Conservation (phyloP, 169 alveolate species). For the Ichthyophthirius multifiliis region DNA sequence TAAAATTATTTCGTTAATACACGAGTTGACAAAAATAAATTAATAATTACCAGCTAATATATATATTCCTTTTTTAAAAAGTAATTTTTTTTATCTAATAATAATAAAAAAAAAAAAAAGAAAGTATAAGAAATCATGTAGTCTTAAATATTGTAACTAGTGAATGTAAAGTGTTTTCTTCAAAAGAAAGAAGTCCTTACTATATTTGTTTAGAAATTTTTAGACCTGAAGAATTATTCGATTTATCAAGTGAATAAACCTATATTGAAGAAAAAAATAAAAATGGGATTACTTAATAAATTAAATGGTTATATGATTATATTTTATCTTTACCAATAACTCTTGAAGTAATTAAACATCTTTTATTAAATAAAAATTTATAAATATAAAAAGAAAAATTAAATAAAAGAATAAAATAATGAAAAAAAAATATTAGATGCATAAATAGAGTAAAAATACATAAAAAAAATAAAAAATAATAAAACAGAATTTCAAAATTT, state of each 20-base stretch:
- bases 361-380: too few species aligned
- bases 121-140: constrained; percentile 59
- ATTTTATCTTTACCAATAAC: background rate
- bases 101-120: background rate
- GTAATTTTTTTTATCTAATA: background rate
- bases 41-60: constrained; percentile 23
- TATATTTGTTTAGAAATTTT: constrained; percentile 76
- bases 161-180: constrained; percentile 75
- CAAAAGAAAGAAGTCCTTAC: constrained; percentile 88
- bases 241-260: background rate
- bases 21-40: constrained; percentile 27
- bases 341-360: background rate
- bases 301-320: constrained; percentile 10
- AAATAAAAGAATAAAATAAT: too few species aligned
- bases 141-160: constrained; percentile 64
- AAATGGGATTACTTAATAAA: background rate
- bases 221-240: constrained; percentile 61
- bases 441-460: constrained; percentile 31
- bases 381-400: too few species aligned
- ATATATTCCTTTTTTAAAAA: constrained; percentile 31
- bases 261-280: background rate
- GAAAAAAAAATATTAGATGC: too few species aligned
- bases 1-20: constrained; percentile 24
- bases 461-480: constrained; percentile 14
- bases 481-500: constrained; percentile 18